These are phyloP conservation scores for Alternaria postmessia DNA, from an alignment of 2,329 filamentous ascomycete genomes.

Conservation along the genomic window DNA sequence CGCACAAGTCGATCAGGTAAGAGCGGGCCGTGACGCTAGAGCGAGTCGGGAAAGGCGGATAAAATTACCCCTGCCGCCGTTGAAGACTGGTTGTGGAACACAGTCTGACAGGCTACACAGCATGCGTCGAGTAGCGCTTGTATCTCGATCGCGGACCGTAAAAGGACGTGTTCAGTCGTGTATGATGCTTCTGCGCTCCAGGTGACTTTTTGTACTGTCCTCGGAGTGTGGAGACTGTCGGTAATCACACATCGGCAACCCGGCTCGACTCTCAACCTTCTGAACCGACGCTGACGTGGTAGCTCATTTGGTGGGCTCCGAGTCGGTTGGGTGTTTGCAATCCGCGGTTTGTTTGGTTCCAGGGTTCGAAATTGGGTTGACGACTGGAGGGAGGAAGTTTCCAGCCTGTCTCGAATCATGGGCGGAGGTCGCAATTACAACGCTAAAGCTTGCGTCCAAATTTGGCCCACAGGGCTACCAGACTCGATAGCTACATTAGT, in stretches of 20 bases:
- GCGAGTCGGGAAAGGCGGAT: slow-evolving; percentile 19
- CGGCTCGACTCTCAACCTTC: slow-evolving; percentile 1
- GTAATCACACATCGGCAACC: slow-evolving; percentile 12
- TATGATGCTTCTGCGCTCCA: slow-evolving; percentile 27
- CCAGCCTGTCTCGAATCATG: slow-evolving; percentile 15
- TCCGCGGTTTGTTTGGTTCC: slow-evolving; percentile 8
- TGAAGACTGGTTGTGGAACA: slow-evolving; percentile 36
- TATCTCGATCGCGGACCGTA: slow-evolving; percentile 28
- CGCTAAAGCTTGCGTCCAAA: slow-evolving; percentile 20
- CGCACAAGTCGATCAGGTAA: slow-evolving; percentile 35
- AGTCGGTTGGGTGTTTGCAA: slow-evolving; percentile 8
- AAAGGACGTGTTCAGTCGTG: slow-evolving; percentile 18
- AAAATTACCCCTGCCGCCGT: slow-evolving; percentile 36
- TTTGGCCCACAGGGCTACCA: slow-evolving; percentile 7
- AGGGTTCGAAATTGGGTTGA: slow-evolving; percentile 4
- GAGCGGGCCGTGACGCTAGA: slow-evolving; percentile 41
- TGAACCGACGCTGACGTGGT: slow-evolving; percentile 12
- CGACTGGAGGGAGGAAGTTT: slow-evolving; percentile 11
- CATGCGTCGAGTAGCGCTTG: slow-evolving; percentile 30
- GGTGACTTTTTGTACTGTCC: slow-evolving; percentile 15
- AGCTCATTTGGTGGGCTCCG: slow-evolving; percentile 3
- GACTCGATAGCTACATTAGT: slow-evolving; percentile 7
- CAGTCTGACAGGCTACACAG: slow-evolving; percentile 40
- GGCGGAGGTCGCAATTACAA: slow-evolving; percentile 11
- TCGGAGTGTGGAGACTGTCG: slow-evolving; percentile 18